Evolutionary conservation across 2,329 filamentous ascomycete genomes (phyloP).

Genomic region (Ophiostoma himal-ulmi): DNA sequence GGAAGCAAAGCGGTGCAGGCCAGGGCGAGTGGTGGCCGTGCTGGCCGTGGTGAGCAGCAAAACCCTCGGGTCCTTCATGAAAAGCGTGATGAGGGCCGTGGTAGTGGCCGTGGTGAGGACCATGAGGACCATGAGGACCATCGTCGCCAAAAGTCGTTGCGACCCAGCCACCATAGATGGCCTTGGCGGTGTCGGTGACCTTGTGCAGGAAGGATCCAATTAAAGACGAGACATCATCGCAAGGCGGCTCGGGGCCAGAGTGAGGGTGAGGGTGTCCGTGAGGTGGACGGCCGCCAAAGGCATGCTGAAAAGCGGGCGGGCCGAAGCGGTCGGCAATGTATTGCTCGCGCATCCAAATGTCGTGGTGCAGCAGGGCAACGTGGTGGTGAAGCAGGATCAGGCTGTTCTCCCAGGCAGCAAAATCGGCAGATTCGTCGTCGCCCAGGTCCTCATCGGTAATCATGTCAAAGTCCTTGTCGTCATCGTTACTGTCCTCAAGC

Average conservation of each 20-base stretch:
- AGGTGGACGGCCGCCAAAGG: neutral
- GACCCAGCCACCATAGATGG: slow-evolving; percentile 30
- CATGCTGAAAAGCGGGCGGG: neutral
- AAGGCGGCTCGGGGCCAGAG: neutral
- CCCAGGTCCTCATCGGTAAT: neutral
- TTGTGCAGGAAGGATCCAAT: slow-evolving; percentile 37
- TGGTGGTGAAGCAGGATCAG: slow-evolving; percentile 20
- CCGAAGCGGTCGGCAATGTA: slow-evolving; percentile 24
- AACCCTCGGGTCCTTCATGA: neutral
- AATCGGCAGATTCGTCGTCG: slow-evolving; percentile 18
- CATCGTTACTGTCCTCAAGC: slow-evolving; percentile 5
- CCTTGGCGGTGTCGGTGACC: slow-evolving; percentile 35
- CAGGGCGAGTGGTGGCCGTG: neutral
- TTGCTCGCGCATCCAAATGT: slow-evolving; percentile 21
- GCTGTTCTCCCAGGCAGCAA: slow-evolving; percentile 24
- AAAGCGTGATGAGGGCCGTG: neutral
- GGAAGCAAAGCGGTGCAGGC: slow-evolving; percentile 15
- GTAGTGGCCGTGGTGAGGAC: neutral
- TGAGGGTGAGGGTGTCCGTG: slow-evolving; percentile 3
- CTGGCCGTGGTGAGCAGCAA: neutral
- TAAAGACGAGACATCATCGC: slow-evolving; percentile 40
- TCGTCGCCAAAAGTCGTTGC: slow-evolving; percentile 18
- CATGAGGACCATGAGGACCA: slow-evolving; percentile 8
- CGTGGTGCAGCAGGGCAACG: slow-evolving; percentile 20
- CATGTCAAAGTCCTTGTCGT: neutral